Evolutionary conservation across 805 yeast species (phyloP).

Genomic region (Soucietia sequanensis): DNA sequence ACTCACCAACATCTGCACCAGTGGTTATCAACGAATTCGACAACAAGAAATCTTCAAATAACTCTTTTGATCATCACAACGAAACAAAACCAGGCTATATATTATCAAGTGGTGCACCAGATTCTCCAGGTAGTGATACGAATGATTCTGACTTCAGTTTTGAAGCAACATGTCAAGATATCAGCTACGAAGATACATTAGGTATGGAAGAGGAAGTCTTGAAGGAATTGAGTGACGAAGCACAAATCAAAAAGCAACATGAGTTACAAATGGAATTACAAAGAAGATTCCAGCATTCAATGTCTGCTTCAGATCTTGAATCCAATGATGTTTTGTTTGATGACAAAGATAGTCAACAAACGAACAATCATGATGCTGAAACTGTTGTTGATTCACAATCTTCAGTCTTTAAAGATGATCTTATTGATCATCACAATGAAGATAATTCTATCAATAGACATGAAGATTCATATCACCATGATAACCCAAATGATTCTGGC

Average conservation of each 20-base stretch:
- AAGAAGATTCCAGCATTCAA: slow-evolving; percentile 1
- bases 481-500: not conserved
- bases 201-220: slow-evolving; percentile 34
- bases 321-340: not conserved
- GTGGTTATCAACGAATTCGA: slow-evolving; percentile 1
- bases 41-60: not conserved
- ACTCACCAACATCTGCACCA: slow-evolving; percentile 6
- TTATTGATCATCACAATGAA: not conserved
- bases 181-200: slow-evolving; percentile 37
- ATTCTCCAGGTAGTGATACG: slow-evolving; percentile 5
- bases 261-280: slow-evolving; percentile 1
- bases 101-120: slow-evolving; percentile 1
- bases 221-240: slow-evolving; percentile 16
- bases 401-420: not conserved
- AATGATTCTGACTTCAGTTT: slow-evolving; percentile 36
- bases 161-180: slow-evolving; percentile 37
- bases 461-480: not conserved
- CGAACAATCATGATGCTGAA: not conserved
- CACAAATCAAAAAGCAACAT: slow-evolving; percentile 1
- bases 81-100: not conserved
- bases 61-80: too few species aligned
- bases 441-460: not conserved
- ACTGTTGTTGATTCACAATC: not conserved
- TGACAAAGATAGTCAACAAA: not conserved
- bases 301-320: not conserved